Conservation (phyloP, 169 alveolate species). For the Cryptosporidium ryanae region DNA sequence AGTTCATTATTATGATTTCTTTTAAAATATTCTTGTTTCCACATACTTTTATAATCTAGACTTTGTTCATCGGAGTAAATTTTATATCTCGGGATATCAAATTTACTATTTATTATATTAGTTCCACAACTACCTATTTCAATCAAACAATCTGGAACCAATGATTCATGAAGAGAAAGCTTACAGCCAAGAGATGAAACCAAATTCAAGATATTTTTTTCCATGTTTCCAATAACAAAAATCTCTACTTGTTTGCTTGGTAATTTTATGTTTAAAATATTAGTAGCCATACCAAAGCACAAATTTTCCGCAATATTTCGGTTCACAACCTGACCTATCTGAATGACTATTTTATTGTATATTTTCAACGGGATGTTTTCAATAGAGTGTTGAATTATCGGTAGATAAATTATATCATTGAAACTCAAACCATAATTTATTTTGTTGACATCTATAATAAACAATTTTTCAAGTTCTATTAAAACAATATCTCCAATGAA, state of each 20-base stretch:
- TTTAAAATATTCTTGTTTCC: background rate
- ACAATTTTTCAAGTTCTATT: background rate
- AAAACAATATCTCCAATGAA: slow-evolving; percentile 19
- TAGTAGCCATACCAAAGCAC: slow-evolving; percentile 7
- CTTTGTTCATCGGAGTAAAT: background rate
- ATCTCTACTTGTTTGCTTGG: background rate
- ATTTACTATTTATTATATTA: background rate
- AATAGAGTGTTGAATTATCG: slow-evolving; percentile 14
- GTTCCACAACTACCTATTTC: slow-evolving; percentile 8
- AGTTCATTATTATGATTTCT: background rate
- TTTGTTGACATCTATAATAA: background rate
- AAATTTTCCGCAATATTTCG: background rate
- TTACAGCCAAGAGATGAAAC: slow-evolving; percentile 38
- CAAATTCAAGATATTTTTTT: slow-evolving; percentile 4
- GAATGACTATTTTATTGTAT: slow-evolving; percentile 18
- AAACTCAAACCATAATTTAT: background rate
- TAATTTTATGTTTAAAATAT: slow-evolving; percentile 1
- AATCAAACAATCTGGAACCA: slow-evolving; percentile 30
- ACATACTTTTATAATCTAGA: background rate
- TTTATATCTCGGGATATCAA: background rate
- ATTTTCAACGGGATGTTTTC: slow-evolving; percentile 20
- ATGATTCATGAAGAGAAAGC: background rate
- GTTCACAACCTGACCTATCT: background rate
- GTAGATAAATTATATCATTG: background rate
- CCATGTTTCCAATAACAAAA: slow-evolving; percentile 28